Percentiles rank a stretch among this genome's conserved stretches.
Conservation (phyloP, 1,284 basidiomycete species). For the Trichosporon sp. region DNA sequence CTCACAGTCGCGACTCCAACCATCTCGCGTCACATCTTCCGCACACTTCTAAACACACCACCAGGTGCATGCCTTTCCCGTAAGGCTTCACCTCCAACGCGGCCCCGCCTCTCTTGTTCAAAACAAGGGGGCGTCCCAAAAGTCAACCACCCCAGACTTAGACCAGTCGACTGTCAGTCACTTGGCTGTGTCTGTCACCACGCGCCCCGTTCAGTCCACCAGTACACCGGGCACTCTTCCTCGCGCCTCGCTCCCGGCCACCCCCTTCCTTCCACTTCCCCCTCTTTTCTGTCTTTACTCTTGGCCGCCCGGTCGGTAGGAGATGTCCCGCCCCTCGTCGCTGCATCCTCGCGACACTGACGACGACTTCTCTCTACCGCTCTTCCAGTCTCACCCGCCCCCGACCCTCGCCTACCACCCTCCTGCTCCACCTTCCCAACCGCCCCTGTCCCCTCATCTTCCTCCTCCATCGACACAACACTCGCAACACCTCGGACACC, state of each 20-base stretch:
- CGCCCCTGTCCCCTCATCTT: conserved; percentile 28
- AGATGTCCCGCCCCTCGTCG: conserved; percentile 49
- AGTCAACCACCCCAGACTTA: neutral
- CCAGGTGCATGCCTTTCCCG: conserved; percentile 13
- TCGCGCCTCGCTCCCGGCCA: conserved; percentile 4
- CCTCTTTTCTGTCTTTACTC: neutral
- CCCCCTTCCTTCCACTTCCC: neutral
- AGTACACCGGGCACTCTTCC: neutral
- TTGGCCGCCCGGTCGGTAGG: conserved; percentile 18
- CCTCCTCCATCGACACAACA: conserved; percentile 25
- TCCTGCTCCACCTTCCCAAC: conserved; percentile 23
- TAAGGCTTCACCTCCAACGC: neutral
- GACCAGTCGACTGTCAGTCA: neutral
- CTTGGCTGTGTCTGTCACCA: conserved; percentile 9
- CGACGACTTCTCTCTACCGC: conserved; percentile 43
- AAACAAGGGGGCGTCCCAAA: neutral
- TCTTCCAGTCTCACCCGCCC: conserved; percentile 42
- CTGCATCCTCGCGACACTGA: conserved; percentile 39
- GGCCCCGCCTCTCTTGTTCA: conserved; percentile 5
- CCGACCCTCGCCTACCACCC: conserved; percentile 20
- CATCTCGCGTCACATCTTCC: neutral
- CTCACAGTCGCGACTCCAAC: neutral
- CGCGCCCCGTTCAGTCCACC: neutral
- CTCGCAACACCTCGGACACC: conserved; percentile 22
- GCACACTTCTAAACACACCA: neutral